A percentile compares a stretch with the other conserved stretches of the same genome.
Evolutionary conservation across 805 yeast genomes (phyloP).

Genomic region (Starmerella lactis-condensi): DNA sequence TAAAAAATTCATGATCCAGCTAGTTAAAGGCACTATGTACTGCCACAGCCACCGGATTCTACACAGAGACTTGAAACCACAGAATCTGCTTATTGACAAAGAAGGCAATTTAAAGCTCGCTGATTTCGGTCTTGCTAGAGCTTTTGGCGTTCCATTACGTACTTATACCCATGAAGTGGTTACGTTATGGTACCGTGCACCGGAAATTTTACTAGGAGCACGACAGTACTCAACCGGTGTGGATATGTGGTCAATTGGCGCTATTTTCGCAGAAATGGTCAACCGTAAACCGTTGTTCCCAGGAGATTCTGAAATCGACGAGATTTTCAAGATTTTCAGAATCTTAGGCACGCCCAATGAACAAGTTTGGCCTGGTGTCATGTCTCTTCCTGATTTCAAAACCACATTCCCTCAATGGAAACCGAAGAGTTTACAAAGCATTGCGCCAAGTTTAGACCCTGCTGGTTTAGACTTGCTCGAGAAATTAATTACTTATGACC

Average conservation of each 20-base stretch:
- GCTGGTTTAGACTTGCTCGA: conserved; percentile 72
- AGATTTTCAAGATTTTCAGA: conserved; percentile 81
- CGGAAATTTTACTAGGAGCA: conserved; percentile 88
- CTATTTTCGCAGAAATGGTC: conserved; percentile 95
- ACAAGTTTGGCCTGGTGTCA: conserved; percentile 86
- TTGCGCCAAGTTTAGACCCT: conserved; percentile 61
- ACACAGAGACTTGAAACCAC: conserved; percentile 94
- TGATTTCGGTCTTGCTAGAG: conserved; percentile 90
- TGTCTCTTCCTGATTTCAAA: conserved; percentile 78
- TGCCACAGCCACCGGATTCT: conserved; percentile 89
- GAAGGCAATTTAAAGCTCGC: conserved; percentile 85
- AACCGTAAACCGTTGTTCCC: conserved; percentile 89
- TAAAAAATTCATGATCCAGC: conserved; percentile 79
- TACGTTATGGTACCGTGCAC: conserved; percentile 93
- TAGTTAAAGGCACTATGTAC: conserved; percentile 75
- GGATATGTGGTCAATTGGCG: conserved; percentile 97
- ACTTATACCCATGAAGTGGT: conserved; percentile 97
- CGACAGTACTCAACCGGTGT: conserved; percentile 95
- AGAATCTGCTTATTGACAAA: conserved; percentile 80
- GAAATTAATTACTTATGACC: conserved; percentile 68
- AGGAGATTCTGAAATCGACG: conserved; percentile 95
- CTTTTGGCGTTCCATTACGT: conserved; percentile 90
- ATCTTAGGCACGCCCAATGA: conserved; percentile 88
- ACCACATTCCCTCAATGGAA: conserved; percentile 85
- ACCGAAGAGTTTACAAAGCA: conserved; percentile 45